These are phyloP conservation scores for Penicillium parvum DNA, from an alignment of 495 filamentous ascomycete species.

Conservation along the genomic window DNA sequence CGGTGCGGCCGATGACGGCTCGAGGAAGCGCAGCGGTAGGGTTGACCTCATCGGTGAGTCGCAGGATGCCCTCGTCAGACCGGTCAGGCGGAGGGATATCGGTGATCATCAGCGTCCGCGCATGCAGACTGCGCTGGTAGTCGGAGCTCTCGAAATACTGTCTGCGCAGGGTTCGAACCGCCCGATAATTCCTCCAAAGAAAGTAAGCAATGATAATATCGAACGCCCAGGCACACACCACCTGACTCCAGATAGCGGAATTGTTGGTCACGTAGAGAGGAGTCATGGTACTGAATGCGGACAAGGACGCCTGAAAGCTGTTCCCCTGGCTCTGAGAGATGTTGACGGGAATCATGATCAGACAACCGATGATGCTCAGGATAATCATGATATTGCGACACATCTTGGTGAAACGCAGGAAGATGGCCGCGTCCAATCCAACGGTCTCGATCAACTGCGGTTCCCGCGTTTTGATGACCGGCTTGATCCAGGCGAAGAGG, in stretches of 20 bases:
- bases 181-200: constrained; percentile 86
- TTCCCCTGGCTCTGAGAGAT: constrained; percentile 47
- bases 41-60: constrained; percentile 69
- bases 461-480: constrained; percentile 73
- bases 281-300: constrained; percentile 49
- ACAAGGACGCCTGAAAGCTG: constrained; percentile 17
- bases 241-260: constrained; percentile 69
- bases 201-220: constrained; percentile 72
- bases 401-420: constrained; percentile 86
- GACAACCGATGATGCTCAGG: constrained; percentile 68
- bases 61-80: constrained; percentile 81
- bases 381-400: constrained; percentile 82
- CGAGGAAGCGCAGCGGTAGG: constrained; percentile 72
- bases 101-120: constrained; percentile 87
- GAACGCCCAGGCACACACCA: constrained; percentile 74
- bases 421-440: constrained; percentile 86
- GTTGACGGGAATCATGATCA: constrained; percentile 82
- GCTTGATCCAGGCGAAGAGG: constrained; percentile 77
- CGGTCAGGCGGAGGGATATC: constrained; percentile 71
- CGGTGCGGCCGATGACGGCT: constrained; percentile 82
- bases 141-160: constrained; percentile 82
- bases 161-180: constrained; percentile 63
- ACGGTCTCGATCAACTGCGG: constrained; percentile 67
- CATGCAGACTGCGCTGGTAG: constrained; percentile 83
- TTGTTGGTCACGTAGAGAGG: constrained; percentile 42